Percentiles rank a stretch among this genome's conserved stretches.
These are phyloP conservation scores for Verruconis gallopava DNA, from an alignment of 2,329 filamentous ascomycete genomes.

Conservation along the genomic window DNA sequence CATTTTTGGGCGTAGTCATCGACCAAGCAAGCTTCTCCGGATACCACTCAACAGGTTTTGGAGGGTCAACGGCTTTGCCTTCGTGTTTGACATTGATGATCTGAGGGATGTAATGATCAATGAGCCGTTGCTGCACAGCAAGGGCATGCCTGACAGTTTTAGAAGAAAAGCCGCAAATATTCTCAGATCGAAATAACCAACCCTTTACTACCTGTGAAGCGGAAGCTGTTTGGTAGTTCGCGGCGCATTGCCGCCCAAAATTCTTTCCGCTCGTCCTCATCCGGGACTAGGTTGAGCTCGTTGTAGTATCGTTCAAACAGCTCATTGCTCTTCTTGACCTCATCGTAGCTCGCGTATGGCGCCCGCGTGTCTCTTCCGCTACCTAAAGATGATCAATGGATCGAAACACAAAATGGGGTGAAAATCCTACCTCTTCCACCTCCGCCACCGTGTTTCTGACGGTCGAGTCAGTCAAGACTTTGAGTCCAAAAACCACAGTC, in stretches of 20 bases:
- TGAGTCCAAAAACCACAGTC: not conserved
- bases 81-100: constrained; percentile 77
- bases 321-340: constrained; percentile 67
- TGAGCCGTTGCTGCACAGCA: constrained; percentile 76
- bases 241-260: constrained; percentile 78
- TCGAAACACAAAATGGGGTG: not conserved
- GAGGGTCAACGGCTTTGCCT: constrained; percentile 68
- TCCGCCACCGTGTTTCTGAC: constrained; percentile 5
- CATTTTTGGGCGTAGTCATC: constrained; percentile 96
- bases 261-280: constrained; percentile 56
- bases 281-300: constrained; percentile 57
- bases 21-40: constrained; percentile 91
- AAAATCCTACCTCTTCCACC: not conserved
- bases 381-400: not conserved
- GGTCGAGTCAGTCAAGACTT: not conserved
- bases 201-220: constrained; percentile 93
- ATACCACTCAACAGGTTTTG: constrained; percentile 77
- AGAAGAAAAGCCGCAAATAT: not conserved
- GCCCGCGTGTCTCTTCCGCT: constrained; percentile 1
- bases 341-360: constrained; percentile 34
- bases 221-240: constrained; percentile 92
- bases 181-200: constrained; percentile 25
- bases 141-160: constrained; percentile 59
- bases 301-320: constrained; percentile 83
- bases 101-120: constrained; percentile 79